A percentile compares a stretch with the other conserved stretches of the same genome.
phyloP scores from a whole-genome alignment of 2,329 filamentous ascomycete genomes.

The Exserohilum turcica region DNA sequence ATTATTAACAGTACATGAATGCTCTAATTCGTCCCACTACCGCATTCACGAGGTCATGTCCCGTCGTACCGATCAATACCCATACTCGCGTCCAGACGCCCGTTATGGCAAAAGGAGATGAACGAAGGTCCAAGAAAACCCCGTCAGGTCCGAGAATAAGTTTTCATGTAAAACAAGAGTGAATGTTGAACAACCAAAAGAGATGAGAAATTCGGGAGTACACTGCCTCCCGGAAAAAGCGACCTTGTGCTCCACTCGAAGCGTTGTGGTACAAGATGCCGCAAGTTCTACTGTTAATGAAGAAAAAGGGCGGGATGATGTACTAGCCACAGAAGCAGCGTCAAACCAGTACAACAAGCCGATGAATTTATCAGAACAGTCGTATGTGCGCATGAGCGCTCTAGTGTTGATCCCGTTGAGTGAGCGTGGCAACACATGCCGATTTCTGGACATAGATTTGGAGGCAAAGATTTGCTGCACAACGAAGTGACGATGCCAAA shows the following conservation, averaged over 20 bases:
- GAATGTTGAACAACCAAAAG: slow-evolving; percentile 16
- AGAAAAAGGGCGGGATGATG: slow-evolving; percentile 18
- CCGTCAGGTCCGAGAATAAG: slow-evolving; percentile 8
- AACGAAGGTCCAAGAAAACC: slow-evolving; percentile 9
- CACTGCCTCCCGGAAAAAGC: slow-evolving; percentile 26
- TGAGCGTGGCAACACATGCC: slow-evolving; percentile 8
- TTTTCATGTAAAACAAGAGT: slow-evolving; percentile 14
- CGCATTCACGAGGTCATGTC: slow-evolving; percentile 14
- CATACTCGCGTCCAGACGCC: slow-evolving; percentile 24
- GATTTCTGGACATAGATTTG: background rate
- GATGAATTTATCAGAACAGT: slow-evolving; percentile 9
- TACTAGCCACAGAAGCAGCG: slow-evolving; percentile 20
- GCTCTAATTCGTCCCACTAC: slow-evolving; percentile 10
- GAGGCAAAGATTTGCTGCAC: background rate
- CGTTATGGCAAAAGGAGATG: slow-evolving; percentile 14
- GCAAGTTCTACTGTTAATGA: slow-evolving; percentile 26
- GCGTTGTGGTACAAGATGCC: slow-evolving; percentile 32
- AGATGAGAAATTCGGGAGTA: slow-evolving; percentile 18
- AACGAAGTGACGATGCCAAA: background rate
- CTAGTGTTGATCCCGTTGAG: slow-evolving; percentile 2
- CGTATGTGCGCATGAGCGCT: slow-evolving; percentile 6
- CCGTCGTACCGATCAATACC: slow-evolving; percentile 19
- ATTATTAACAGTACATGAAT: slow-evolving; percentile 26
- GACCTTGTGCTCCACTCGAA: slow-evolving; percentile 28
- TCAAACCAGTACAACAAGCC: slow-evolving; percentile 16